A percentile compares a stretch with the other conserved stretches of the same genome.
Evolutionary conservation across 129 eudicot species (phyloP).

Genomic region (Helianthus tuberosus): DNA sequence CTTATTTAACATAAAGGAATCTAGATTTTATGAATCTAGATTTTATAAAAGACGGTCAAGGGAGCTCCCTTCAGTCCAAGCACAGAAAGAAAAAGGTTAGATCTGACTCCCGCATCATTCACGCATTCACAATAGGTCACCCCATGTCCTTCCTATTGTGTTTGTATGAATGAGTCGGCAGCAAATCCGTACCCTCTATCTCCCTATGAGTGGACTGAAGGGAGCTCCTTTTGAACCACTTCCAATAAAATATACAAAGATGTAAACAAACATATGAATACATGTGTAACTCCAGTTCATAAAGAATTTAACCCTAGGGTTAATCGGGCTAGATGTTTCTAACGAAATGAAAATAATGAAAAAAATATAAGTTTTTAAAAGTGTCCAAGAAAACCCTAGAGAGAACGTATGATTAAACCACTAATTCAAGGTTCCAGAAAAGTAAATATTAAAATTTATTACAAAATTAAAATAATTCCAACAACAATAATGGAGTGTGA

Average conservation of each 20-base stretch:
- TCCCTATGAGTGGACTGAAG: slow-evolving; percentile 81
- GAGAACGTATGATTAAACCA: not conserved
- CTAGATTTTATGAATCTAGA: no score
- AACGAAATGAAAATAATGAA: not conserved
- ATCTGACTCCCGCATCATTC: slow-evolving; percentile 85
- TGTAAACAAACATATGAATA: not conserved
- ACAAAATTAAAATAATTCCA: not conserved
- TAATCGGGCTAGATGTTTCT: not conserved
- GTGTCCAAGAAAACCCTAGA: not conserved
- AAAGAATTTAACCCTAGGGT: slow-evolving; percentile 8
- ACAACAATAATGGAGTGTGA: not conserved
- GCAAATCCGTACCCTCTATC: slow-evolving; percentile 60
- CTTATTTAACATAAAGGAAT: no score
- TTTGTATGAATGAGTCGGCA: slow-evolving; percentile 86
- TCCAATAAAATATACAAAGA: not conserved
- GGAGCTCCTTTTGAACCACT: slow-evolving; percentile 52
- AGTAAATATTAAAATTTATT: not conserved
- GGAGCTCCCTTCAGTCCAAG: slow-evolving; percentile 98
- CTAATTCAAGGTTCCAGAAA: not conserved
- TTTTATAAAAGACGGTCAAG: slow-evolving; percentile 19
- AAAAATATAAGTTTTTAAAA: not conserved
- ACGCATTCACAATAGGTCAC: slow-evolving; percentile 66
- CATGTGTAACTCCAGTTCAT: not conserved
- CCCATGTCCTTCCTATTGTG: slow-evolving; percentile 45
- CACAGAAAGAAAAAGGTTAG: slow-evolving; percentile 57